Conservation (phyloP, 495 filamentous ascomycete genomes). For the Cenococcum geophilum region DNA sequence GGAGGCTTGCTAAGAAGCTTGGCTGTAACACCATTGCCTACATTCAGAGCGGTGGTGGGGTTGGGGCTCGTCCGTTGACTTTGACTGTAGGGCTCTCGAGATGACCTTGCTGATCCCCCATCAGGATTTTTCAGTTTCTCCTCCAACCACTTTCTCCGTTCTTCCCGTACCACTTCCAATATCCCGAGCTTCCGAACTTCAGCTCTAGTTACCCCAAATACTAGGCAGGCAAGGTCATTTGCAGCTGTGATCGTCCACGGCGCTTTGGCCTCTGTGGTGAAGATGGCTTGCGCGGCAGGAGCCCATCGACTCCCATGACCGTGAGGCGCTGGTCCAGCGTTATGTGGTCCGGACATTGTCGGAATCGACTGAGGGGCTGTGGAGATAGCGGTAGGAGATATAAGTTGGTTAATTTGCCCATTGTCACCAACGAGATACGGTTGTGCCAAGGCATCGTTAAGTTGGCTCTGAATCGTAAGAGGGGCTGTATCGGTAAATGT, state of each 20-base stretch:
- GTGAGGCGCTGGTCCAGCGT: slow-evolving; percentile 33
- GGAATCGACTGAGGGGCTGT: slow-evolving; percentile 6
- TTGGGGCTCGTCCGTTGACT: slow-evolving; percentile 44
- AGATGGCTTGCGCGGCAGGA: slow-evolving; percentile 90
- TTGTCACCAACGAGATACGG: slow-evolving; percentile 51
- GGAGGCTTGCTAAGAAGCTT: slow-evolving; percentile 81
- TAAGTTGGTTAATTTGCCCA: slow-evolving; percentile 38
- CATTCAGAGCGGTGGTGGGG: slow-evolving; percentile 48
- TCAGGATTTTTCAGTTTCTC: slow-evolving; percentile 62
- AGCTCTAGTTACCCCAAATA: slow-evolving; percentile 91
- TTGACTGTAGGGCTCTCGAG: slow-evolving; percentile 41
- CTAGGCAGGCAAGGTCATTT: slow-evolving; percentile 93
- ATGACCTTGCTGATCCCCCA: slow-evolving; percentile 42
- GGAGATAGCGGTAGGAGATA: slow-evolving; percentile 45
- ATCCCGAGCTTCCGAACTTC: slow-evolving; percentile 95
- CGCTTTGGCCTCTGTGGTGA: slow-evolving; percentile 78
- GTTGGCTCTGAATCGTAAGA: slow-evolving; percentile 67
- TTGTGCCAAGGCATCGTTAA: slow-evolving; percentile 82
- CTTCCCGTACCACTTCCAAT: slow-evolving; percentile 84
- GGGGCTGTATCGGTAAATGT: slow-evolving; percentile 78
- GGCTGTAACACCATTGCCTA: slow-evolving; percentile 78
- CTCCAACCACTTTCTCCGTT: slow-evolving; percentile 83
- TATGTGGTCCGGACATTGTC: slow-evolving; percentile 15
- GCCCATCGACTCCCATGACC: slow-evolving; percentile 85
- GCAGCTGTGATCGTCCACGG: slow-evolving; percentile 95